Evolutionary conservation across 805 yeast genomes (phyloP).

Genomic region (Teunomyces barrocoloradensis): DNA sequence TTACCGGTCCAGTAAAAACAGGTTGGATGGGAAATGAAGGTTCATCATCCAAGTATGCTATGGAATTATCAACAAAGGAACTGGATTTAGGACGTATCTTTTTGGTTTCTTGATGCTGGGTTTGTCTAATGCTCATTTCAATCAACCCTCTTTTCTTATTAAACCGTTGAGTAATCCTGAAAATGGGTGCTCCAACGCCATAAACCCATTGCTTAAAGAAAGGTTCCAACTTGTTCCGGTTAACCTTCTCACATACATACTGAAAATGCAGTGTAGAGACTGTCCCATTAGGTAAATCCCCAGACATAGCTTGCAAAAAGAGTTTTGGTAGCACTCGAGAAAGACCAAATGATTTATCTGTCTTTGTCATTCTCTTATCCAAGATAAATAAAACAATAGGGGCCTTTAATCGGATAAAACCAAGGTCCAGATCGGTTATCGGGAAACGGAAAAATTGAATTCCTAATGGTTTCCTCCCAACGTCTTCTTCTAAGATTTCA

Average conservation of each 20-base stretch:
- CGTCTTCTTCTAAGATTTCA: conserved; percentile 66
- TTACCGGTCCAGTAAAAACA: conserved; percentile 92
- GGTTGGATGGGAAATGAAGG: conserved; percentile 38
- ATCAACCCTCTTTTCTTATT: conserved; percentile 91
- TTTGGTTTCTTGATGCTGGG: conserved; percentile 63
- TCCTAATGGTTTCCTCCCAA: conserved; percentile 81
- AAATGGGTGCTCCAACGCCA: conserved; percentile 85
- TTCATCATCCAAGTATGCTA: conserved; percentile 41
- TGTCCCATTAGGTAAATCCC: conserved; percentile 76
- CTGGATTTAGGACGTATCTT: conserved; percentile 33
- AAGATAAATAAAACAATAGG: conserved; percentile 82
- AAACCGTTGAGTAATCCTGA: conserved; percentile 85
- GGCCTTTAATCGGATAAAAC: conserved; percentile 73
- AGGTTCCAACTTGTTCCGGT: conserved; percentile 73
- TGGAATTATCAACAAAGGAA: conserved; percentile 47
- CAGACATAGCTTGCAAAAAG: conserved; percentile 92
- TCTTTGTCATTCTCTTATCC: conserved; percentile 91
- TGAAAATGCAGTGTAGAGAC: conserved; percentile 83
- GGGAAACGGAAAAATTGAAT: conserved; percentile 67
- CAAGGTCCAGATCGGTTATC: conserved; percentile 55
- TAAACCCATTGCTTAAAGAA: conserved; percentile 94
- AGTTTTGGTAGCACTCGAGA: conserved; percentile 89
- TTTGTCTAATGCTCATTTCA: conserved; percentile 92
- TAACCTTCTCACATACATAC: conserved; percentile 92
- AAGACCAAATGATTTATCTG: conserved; percentile 90